A percentile compares a stretch with the other conserved stretches of the same genome.
phyloP scores from a whole-genome alignment of 2,329 filamentous ascomycete species.

The Stachybotrys echinatus region DNA sequence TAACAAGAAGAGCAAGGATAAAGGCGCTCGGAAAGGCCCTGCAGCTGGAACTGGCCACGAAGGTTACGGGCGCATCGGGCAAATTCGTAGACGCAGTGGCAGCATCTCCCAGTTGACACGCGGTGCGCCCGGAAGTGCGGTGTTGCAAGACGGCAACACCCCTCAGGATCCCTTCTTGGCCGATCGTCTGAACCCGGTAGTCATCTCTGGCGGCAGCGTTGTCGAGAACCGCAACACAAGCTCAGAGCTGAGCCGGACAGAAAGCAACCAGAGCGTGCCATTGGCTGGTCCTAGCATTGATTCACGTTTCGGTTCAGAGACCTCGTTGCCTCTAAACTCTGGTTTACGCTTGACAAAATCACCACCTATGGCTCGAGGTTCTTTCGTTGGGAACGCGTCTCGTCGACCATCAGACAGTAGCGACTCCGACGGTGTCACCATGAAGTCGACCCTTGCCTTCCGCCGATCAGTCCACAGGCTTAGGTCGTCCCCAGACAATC shows the following conservation, averaged over 20 bases:
- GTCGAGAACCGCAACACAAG: slow-evolving; percentile 55
- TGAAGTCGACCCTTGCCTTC: slow-evolving; percentile 48
- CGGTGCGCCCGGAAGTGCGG: slow-evolving; percentile 36
- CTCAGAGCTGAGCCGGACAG: slow-evolving; percentile 40
- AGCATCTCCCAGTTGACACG: slow-evolving; percentile 44
- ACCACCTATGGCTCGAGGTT: slow-evolving; percentile 46
- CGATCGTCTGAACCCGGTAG: slow-evolving; percentile 59
- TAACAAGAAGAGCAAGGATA: slow-evolving; percentile 48
- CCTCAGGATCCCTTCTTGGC: slow-evolving; percentile 53
- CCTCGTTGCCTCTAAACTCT: slow-evolving; percentile 34
- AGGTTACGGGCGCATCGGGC: slow-evolving; percentile 66
- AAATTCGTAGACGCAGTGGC: slow-evolving; percentile 57
- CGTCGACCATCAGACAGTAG: slow-evolving; percentile 51
- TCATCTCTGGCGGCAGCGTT: slow-evolving; percentile 60
- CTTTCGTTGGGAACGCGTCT: slow-evolving; percentile 10
- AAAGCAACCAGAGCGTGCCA: slow-evolving; percentile 43
- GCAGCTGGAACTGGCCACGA: slow-evolving; percentile 92
- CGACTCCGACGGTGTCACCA: slow-evolving; percentile 42
- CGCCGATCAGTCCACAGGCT: slow-evolving; percentile 50
- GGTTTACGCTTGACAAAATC: slow-evolving; percentile 40
- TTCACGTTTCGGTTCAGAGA: slow-evolving; percentile 33
- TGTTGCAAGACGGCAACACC: slow-evolving; percentile 46
- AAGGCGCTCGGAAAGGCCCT: slow-evolving; percentile 63
- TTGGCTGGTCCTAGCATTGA: slow-evolving; percentile 36
- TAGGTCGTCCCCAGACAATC: slow-evolving; percentile 35